These are phyloP conservation scores for Phanerochaete sordida DNA, from an alignment of 768 basidiomycete genomes.

Conservation along the genomic window DNA sequence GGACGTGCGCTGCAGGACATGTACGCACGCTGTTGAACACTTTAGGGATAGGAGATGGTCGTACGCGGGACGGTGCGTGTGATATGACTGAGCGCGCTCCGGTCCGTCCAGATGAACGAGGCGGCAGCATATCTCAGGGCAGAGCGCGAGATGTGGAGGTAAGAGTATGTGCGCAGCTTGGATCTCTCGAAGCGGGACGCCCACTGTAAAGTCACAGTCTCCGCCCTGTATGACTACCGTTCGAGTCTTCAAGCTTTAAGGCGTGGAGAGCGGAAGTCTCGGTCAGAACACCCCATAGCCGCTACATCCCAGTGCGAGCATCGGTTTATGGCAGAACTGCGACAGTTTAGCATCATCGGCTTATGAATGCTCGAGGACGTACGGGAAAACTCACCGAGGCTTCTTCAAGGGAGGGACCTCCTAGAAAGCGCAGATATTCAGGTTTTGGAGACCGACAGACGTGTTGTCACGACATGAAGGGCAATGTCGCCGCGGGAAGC, in stretches of 20 bases:
- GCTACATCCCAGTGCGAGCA: slow-evolving; percentile 22
- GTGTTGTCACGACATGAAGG: slow-evolving; percentile 59
- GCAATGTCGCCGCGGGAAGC: slow-evolving; percentile 37
- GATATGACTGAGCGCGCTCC: slow-evolving; percentile 19
- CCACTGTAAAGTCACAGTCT: slow-evolving; percentile 40
- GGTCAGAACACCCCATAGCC: slow-evolving; percentile 22
- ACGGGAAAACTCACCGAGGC: not conserved
- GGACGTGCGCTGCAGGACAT: not conserved
- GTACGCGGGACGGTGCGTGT: slow-evolving; percentile 14
- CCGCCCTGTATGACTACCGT: slow-evolving; percentile 18
- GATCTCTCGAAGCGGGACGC: not conserved
- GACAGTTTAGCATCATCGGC: too few species aligned
- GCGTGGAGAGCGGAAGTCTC: not conserved
- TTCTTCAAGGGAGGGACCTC: slow-evolving; percentile 34
- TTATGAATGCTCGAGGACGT: too few species aligned
- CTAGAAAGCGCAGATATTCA: slow-evolving; percentile 52
- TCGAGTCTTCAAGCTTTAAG: not conserved
- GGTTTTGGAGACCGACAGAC: slow-evolving; percentile 61
- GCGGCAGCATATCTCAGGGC: slow-evolving; percentile 13
- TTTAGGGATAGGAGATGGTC: not conserved
- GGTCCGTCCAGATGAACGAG: slow-evolving; percentile 13
- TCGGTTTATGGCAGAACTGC: slow-evolving; percentile 18
- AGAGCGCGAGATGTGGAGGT: too few species aligned
- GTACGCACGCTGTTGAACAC: not conserved
- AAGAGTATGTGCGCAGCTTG: too few species aligned